A percentile compares a stretch with the other conserved stretches of the same genome.
Conservation (phyloP, 2,329 filamentous ascomycete genomes). For the Phialophora tarda region DNA sequence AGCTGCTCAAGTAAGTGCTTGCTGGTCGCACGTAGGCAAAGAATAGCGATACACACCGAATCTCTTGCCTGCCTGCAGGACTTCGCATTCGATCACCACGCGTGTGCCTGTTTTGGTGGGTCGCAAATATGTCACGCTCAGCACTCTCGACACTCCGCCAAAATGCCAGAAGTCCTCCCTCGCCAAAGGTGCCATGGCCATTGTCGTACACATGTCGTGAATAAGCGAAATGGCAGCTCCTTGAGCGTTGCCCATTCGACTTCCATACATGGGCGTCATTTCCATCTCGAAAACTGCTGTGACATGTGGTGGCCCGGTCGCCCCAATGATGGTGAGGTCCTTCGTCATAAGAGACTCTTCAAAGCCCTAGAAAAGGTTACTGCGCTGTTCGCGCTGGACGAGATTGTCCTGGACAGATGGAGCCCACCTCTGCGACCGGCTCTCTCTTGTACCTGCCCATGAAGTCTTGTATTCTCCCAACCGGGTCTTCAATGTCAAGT, state of each 20-base stretch:
- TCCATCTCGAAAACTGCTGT: conserved; percentile 30
- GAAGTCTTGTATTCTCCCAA: conserved; percentile 35
- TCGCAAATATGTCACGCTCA: conserved; percentile 29
- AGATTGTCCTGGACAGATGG: background rate
- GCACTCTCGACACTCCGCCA: conserved; percentile 25
- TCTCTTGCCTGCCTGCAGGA: conserved; percentile 22
- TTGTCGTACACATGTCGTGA: conserved; percentile 29
- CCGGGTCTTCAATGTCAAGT: conserved; percentile 41
- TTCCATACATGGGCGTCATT: conserved; percentile 24
- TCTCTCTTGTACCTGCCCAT: conserved; percentile 23
- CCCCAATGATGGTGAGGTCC: conserved; percentile 24
- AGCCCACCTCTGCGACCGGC: conserved; percentile 7
- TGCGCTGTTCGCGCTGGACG: background rate
- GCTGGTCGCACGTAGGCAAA: background rate
- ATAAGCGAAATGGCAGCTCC: conserved; percentile 29
- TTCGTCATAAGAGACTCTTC: conserved; percentile 29
- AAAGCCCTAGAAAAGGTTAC: conserved; percentile 17
- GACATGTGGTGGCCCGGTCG: conserved; percentile 10
- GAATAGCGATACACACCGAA: conserved; percentile 8
- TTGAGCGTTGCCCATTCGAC: conserved; percentile 28
- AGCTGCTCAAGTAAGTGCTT: conserved; percentile 5
- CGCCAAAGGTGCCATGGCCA: conserved; percentile 26
- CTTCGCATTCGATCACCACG: conserved; percentile 27
- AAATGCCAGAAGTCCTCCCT: conserved; percentile 29
- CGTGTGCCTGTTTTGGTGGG: conserved; percentile 21